Base-by-base conservation (phyloP, 768 basidiomycete species). In the Amanita brunnescens region DNA sequence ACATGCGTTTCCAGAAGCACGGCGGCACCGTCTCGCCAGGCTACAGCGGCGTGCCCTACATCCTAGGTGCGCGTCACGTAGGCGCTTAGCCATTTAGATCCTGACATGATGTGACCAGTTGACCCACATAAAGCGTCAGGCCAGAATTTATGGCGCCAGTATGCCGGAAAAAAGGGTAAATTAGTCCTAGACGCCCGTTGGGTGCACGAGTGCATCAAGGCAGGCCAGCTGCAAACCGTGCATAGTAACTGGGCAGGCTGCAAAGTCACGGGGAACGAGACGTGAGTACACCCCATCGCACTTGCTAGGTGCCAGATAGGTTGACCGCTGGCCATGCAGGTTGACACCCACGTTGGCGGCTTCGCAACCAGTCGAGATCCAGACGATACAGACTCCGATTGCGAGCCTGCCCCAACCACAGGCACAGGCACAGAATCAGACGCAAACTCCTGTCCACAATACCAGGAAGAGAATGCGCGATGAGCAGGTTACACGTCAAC, bases 111-210 rank as follows among this genome's bases (percentile, higher is more conserved):
- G 57, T 49, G 53, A 53, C 34, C 55, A 91, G 90, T 92, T 52
- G 84, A 91, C 58, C 84, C 90, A 3, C 76, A 81, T 57, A 86
- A 83, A 58, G 73, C 79, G 47, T 86, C 87, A 5, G 90, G 90
- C 2, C 88, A 91, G 62, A 89, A 81, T 59, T 64, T 92, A 2
- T 90, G 79, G 65, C 78, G 86, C 39, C 86, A 89, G 60, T 91
- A 88, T 64, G 78, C 76, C 1, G 76, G 78, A 40, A 91, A 90
- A 67, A 90, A 87, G 66, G 80, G 78, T 35, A 91, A 91, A 64
- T 70, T 90, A 40, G 79, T 92, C 2, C 77, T 92, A 6, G 75
- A 80, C 58, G 75, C 78, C 4, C 76, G 78, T 41, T 92, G 90
- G 90, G 75, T 89, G 18, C 75, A 77, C 44, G 85, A 88, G 61